Conservation (phyloP, 75 land plant genomes). For the Azolla pinnata region DNA sequence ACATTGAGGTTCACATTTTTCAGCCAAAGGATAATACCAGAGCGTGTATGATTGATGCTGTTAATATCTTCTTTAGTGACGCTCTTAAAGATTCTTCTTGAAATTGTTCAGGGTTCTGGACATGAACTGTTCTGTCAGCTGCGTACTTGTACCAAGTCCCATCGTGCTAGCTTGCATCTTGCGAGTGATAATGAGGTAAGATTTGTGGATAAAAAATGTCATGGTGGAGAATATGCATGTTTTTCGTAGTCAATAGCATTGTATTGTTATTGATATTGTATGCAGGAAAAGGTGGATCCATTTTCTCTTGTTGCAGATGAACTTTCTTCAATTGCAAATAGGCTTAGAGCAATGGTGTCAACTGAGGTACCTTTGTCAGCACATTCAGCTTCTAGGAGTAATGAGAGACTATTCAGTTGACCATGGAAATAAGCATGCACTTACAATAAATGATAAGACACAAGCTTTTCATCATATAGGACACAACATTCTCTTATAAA, state of each 20-base stretch:
- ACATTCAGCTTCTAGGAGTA: background rate
- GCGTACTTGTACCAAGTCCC: background rate
- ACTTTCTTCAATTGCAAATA: slow-evolving; percentile 43
- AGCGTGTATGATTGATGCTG: no score
- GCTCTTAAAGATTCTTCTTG: no score
- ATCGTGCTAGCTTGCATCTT: slow-evolving; percentile 2
- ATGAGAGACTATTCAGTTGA: background rate
- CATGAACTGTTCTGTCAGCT: no score
- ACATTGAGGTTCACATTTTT: no score
- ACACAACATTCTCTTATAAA: background rate
- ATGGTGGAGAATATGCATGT: background rate
- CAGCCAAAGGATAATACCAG: no score
- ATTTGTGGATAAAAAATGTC: background rate
- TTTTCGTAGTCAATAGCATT: background rate
- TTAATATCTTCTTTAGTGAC: no score
- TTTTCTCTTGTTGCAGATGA: slow-evolving; percentile 91
- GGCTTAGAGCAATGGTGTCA: slow-evolving; percentile 62
- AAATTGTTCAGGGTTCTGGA: no score
- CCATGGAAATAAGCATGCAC: background rate
- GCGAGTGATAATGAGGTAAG: background rate
- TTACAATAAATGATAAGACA: background rate
- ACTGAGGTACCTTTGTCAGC: slow-evolving; percentile 40
- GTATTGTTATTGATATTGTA: background rate
- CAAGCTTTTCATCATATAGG: background rate
- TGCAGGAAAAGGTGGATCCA: slow-evolving; percentile 63